phyloP scores from a whole-genome alignment of 805 yeast species.

The Metschnikowia lochheadii region DNA sequence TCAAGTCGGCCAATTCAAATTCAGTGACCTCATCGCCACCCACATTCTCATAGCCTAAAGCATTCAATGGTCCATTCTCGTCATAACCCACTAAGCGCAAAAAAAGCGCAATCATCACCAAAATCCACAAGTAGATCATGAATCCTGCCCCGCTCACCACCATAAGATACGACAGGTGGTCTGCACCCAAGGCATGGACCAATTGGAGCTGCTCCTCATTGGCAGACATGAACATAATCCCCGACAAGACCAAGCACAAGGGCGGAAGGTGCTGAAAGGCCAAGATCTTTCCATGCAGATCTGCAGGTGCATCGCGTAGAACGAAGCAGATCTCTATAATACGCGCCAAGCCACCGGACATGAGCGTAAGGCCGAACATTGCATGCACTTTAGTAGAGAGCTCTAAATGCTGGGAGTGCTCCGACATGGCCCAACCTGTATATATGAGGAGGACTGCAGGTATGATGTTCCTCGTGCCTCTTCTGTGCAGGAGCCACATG shows the following conservation, averaged over 20 bases:
- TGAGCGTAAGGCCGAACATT: slow-evolving; percentile 77
- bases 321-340: slow-evolving; percentile 77
- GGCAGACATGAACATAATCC: slow-evolving; percentile 86
- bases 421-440: slow-evolving; percentile 94
- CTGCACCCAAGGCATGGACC: slow-evolving; percentile 72
- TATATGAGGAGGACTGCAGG: slow-evolving; percentile 80
- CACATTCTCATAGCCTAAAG: slow-evolving; percentile 15
- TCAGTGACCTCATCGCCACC: slow-evolving; percentile 23
- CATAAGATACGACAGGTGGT: slow-evolving; percentile 78
- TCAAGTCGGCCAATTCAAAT: slow-evolving; percentile 34
- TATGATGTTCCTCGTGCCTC: slow-evolving; percentile 46
- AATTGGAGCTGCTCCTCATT: slow-evolving; percentile 80
- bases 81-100: slow-evolving; percentile 41
- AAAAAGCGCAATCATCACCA: slow-evolving; percentile 58
- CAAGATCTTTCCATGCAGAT: slow-evolving; percentile 41
- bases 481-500: slow-evolving; percentile 59
- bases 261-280: slow-evolving; percentile 89
- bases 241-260: slow-evolving; percentile 71
- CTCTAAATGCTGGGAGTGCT: slow-evolving; percentile 71
- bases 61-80: slow-evolving; percentile 33
- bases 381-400: slow-evolving; percentile 86
- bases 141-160: slow-evolving; percentile 71
- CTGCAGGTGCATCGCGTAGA: slow-evolving; percentile 54
- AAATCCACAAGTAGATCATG: slow-evolving; percentile 61
- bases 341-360: slow-evolving; percentile 72